phyloP scores from a whole-genome alignment of 257 asterid genomes.

The Lycium barbarum region DNA sequence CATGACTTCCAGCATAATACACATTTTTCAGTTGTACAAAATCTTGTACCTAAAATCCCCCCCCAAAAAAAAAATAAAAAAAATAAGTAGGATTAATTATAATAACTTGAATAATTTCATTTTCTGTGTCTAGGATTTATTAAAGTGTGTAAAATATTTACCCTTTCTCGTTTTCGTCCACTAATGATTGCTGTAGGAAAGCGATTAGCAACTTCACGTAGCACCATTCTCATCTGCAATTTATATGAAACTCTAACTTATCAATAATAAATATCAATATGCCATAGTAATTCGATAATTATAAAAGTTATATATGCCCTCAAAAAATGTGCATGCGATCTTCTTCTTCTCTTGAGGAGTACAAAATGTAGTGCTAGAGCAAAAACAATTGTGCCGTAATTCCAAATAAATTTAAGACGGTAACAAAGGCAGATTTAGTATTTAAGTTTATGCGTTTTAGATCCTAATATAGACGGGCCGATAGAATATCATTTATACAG shows the following conservation, averaged over 20 bases:
- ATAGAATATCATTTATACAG: too few species aligned
- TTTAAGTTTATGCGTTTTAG: too few species aligned
- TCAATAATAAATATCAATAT: not conserved
- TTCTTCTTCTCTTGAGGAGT: too few species aligned
- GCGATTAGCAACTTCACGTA: not conserved
- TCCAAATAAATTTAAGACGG: too few species aligned
- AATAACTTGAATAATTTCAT: not conserved
- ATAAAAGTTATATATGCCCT: not conserved
- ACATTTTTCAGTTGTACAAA: slow-evolving; percentile 23
- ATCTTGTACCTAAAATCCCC: not conserved
- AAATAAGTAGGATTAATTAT: not conserved
- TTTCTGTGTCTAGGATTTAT: not conserved
- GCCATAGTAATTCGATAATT: not conserved
- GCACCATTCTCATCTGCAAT: slow-evolving; percentile 13
- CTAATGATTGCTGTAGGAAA: slow-evolving; percentile 23
- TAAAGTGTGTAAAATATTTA: not conserved
- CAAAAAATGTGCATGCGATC: too few species aligned
- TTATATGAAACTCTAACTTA: not conserved
- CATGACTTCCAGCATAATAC: slow-evolving; percentile 29
- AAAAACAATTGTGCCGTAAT: too few species aligned
- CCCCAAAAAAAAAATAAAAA: too few species aligned
- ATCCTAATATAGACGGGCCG: too few species aligned
- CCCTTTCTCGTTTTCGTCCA: slow-evolving; percentile 27
- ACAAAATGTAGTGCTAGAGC: too few species aligned
- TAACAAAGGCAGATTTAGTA: too few species aligned